A percentile compares a stretch with the other conserved stretches of the same genome.
Evolutionary conservation across 2,329 filamentous ascomycete genomes (phyloP).

Genomic region (Emmonsiellopsis sp.): DNA sequence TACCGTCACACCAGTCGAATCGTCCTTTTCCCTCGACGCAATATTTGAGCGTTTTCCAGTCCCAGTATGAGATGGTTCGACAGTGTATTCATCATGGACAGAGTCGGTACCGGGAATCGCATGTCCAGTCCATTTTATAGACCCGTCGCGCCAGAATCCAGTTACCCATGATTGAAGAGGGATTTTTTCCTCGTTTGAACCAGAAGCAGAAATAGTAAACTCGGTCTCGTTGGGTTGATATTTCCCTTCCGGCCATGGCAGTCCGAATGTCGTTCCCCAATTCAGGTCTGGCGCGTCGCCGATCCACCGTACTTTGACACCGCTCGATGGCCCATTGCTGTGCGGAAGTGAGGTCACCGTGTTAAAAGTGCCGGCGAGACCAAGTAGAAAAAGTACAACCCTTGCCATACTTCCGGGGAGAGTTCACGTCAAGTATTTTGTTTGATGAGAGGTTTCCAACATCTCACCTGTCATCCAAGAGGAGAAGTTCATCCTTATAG

Average conservation of each 20-base stretch:
- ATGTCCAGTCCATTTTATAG: constrained; percentile 53
- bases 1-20: constrained; percentile 12
- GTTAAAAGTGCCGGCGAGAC: neutral
- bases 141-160: constrained; percentile 51
- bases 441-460: neutral
- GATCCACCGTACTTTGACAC: constrained; percentile 26
- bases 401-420: neutral
- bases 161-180: constrained; percentile 47
- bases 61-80: constrained; percentile 21
- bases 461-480: neutral
- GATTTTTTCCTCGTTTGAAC: constrained; percentile 8
- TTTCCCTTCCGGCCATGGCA: constrained; percentile 35
- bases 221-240: constrained; percentile 26
- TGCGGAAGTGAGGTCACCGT: neutral
- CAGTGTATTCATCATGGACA: constrained; percentile 35
- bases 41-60: constrained; percentile 4
- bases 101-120: constrained; percentile 39
- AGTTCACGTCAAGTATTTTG: neutral
- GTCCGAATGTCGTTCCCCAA: constrained; percentile 34
- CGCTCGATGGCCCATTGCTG: neutral
- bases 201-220: constrained; percentile 24
- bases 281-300: constrained; percentile 27
- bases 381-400: neutral
- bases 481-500: neutral
- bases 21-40: constrained; percentile 1